Evolutionary conservation across 2,329 filamentous ascomycete species (phyloP).

Genomic region (Alternaria longipes): DNA sequence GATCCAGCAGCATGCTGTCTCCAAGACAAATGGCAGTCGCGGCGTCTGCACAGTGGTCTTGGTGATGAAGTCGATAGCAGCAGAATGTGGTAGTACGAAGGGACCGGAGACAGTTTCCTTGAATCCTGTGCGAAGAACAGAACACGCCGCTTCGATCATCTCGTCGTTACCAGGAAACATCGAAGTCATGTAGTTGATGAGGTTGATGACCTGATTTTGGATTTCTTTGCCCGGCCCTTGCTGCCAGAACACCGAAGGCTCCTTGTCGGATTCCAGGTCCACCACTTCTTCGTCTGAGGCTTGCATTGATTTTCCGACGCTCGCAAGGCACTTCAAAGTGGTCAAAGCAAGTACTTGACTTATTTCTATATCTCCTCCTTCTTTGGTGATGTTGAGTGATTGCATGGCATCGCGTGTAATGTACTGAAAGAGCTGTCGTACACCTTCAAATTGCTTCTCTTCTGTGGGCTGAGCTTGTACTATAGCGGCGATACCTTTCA

Average conservation of each 20-base stretch:
- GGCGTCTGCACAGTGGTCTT: constrained; percentile 68
- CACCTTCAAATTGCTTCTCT: constrained; percentile 61
- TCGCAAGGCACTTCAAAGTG: constrained; percentile 73
- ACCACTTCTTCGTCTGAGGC: constrained; percentile 72
- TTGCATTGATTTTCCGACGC: constrained; percentile 77
- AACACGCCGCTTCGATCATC: constrained; percentile 75
- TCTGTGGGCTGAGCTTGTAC: constrained; percentile 75
- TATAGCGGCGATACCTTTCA: constrained; percentile 78
- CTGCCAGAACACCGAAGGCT: constrained; percentile 59
- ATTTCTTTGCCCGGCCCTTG: constrained; percentile 59
- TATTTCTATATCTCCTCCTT: constrained; percentile 49
- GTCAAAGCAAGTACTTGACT: constrained; percentile 57
- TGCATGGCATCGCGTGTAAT: constrained; percentile 68
- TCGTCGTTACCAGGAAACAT: constrained; percentile 70
- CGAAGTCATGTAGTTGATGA: constrained; percentile 60
- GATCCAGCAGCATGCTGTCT: constrained; percentile 73
- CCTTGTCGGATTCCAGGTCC: constrained; percentile 67
- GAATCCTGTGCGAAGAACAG: constrained; percentile 76
- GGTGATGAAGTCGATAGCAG: constrained; percentile 73
- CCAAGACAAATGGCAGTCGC: constrained; percentile 73
- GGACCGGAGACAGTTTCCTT: constrained; percentile 77
- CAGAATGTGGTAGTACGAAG: constrained; percentile 75
- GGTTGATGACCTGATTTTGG: constrained; percentile 62
- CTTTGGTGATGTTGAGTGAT: constrained; percentile 45
- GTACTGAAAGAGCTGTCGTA: constrained; percentile 68